Evolutionary conservation across 371 early-diverging fungal species (phyloP), one percentile per base, ranked within the genome.

Genomic region (Capillidium heterosporum): DNA sequence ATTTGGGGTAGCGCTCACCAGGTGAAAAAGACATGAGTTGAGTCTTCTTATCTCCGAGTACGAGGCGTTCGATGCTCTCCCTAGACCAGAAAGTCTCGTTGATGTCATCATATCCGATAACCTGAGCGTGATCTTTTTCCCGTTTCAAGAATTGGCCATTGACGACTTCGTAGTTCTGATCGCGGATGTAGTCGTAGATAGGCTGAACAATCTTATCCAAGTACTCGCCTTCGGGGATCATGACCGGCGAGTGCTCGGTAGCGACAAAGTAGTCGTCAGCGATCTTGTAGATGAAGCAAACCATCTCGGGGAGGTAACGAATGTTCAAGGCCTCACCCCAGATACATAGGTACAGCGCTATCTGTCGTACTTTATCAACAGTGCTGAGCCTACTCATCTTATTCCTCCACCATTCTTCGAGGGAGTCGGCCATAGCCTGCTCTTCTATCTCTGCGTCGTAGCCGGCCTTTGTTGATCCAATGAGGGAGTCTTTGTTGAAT

Each of bases 301-400:
- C 70, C n/a, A 74, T 69, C 66, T 91, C 90, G 1, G 89, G 77
- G 0, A 77, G 74, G 64, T 80, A 87, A 28, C 92, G 78, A 35
- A 91, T 61, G 29, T 79, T 79, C 0, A 85, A 75, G 2, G 84
- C 85, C 63, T 92, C 92, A 11, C 89, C 91, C 92, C 92, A 92
- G 42, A 92, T 65, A 29, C 85, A 63, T 43, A 88, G 70, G 65
- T 82, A 91, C 31, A 90, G 73, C 0, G 84, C 85, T 1, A 91
- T 62, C 60, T 89, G 87, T 1, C 80, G 75, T 8, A 80, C 69
- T 32, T 80, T 77, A n/a, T 75, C 73, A 58, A 72, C 74, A 60
- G 84, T 81, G 27, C 81, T 74, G 68, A 89, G 70, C 17, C 67
- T 58, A 58, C 76, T 71, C 89, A 89, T 89, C 24, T 69, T 70